Evolutionary conservation across 768 basidiomycete genomes (phyloP), one percentile per base, ranked within the genome.

Genomic region (Podaxis carcinomalis): DNA sequence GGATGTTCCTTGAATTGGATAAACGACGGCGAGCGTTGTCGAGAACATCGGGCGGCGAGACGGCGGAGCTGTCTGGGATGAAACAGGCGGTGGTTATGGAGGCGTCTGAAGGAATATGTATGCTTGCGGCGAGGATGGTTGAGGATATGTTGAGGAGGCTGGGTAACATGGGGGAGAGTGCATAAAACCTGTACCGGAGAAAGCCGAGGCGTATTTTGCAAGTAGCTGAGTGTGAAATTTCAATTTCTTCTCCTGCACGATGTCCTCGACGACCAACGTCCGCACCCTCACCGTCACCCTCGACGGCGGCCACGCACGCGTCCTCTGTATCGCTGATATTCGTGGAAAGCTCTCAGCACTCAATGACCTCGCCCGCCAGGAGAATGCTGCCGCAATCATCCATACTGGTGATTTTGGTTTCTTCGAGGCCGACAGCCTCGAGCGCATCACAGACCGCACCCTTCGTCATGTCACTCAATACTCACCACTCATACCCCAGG

Each of bases 361-460:
- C 70, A 98, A 98, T 73, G 86, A 92, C 74, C 85, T 97, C 57
- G 95, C 95, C 16, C 78, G 88, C 50, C 93, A 97, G 66, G 86
- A 86, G 60, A 89, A 91, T 69, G 97, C 95, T 23, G 84, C 88
- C 61, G 96, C 95, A 16, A 88, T 98, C 72, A 92, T 99, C 62
- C 96, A 98, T 72, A 96, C 95, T 0, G 97, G 97, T 56, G 97
- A 99, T 78, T 98, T 98, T 85, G 97, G 97, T 62, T 97, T 99
- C 77, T 97, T 96, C 74, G 92, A 95, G 73, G 78, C 84, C 28
- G 79, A 80, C 64, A 93, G 92, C 72, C 80, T 96, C 54, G 89
- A 92, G 16, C 80, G 93, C 66, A 97, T 99, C 76, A 92, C 90
- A 69, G 95, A 98, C 83, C 86, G 93, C 66, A 97, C 96, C 28